Percentiles rank a stretch among this genome's conserved stretches.
Evolutionary conservation across 495 filamentous ascomycete genomes (phyloP).

Genomic region (Melanomma pulvis-pyrius): DNA sequence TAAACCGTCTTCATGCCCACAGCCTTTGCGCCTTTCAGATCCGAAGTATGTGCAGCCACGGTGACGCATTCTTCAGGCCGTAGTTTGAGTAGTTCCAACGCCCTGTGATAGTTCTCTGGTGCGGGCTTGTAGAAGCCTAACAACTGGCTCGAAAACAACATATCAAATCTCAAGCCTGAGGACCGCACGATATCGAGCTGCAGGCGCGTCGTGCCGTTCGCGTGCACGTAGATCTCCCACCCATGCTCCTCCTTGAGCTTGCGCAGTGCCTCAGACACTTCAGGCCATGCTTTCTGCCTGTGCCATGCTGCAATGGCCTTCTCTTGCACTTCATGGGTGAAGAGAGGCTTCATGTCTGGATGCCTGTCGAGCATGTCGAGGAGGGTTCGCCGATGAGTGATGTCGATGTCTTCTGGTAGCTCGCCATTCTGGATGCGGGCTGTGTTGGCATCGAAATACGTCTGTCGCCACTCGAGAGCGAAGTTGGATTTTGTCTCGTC

Average conservation of each 20-base stretch:
- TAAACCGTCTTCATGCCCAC: constrained; percentile 57
- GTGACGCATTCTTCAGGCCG: constrained; percentile 53
- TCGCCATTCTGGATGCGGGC: too few relatives aligned
- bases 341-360: too few relatives aligned
- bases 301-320: constrained; percentile 50
- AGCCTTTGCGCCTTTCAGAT: constrained; percentile 51
- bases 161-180: constrained; percentile 54
- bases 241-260: constrained; percentile 35
- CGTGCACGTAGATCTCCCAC: constrained; percentile 52
- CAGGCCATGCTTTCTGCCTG: constrained; percentile 53
- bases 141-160: constrained; percentile 57
- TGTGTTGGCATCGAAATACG: too few relatives aligned
- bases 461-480: too few relatives aligned
- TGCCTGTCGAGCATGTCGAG: too few relatives aligned
- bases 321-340: background rate
- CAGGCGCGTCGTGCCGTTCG: constrained; percentile 59
- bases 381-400: too few relatives aligned
- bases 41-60: constrained; percentile 60
- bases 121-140: constrained; percentile 54
- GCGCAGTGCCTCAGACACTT: constrained; percentile 46
- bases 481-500: too few relatives aligned
- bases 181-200: constrained; percentile 57
- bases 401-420: too few relatives aligned
- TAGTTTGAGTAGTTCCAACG: constrained; percentile 49
- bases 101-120: constrained; percentile 52